Evolutionary conservation across 192 early-diverging fungal genomes (phyloP), one percentile per base, ranked within the genome.

Genomic region (Dimargaris verticillata): DNA sequence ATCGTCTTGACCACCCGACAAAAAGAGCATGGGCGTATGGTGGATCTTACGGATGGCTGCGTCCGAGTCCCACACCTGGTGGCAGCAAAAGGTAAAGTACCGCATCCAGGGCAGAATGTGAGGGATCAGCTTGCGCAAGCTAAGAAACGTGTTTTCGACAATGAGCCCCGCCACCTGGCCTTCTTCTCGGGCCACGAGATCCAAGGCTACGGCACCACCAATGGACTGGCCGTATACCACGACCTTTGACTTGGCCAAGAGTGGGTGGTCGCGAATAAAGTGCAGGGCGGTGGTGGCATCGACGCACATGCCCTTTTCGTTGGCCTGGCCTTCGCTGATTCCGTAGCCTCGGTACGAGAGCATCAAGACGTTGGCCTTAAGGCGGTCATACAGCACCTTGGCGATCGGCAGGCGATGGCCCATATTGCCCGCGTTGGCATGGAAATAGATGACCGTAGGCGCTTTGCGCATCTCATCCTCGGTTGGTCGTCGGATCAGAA

Each of bases 381-480:
- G 77, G 25, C 69, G 67, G 25, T 73, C 64, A 64, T 87, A 76
- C 54, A 96, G 73, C 4, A 83, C 68, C 58, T 81, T 76, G 24
- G 93, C 92, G 52, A 96, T 89, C 7, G 93, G 93, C 58, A 99
- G 74, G 15, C 96, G 79, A 68, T 99, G 94, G 44, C 96, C 95
- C 87, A 97, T 92, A 68, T 99, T 99, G 29, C 96, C 96, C 20
- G 96, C 96, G 64, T 99, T 99, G 28, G 93, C 92, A 66, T 99
- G 95, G 60, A 87, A 88, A 63, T 91, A 94, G 6, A 97, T 62
- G 45, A 99, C 68, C 1, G 92, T 97, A 38, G 87, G 79, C 18
- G 80, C 72, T 1, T 50, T 62, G 33, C 67, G 78, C 10, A 83
- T 78, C 25, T 71, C 71, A 14, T 76, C 73, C 47, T 80, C 78